These are phyloP conservation scores for Gaertneriomyces sp. DNA, from an alignment of 192 early-diverging fungal genomes.

Conservation along the genomic window DNA sequence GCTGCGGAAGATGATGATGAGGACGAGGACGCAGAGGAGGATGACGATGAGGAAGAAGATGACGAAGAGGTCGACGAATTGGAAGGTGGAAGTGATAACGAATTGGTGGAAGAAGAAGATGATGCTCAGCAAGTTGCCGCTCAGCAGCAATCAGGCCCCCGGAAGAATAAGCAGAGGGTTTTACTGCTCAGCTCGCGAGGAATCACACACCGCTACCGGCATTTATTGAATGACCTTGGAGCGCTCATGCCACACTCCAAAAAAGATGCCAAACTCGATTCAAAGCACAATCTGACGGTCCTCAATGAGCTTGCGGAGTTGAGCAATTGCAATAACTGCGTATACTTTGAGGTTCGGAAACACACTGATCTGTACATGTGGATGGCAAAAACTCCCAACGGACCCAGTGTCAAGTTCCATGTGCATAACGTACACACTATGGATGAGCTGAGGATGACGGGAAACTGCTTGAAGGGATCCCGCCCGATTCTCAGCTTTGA, in stretches of 20 bases:
- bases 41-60: conserved; percentile 29
- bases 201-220: conserved; percentile 80
- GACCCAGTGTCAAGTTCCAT: conserved; percentile 90
- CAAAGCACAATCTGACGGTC: conserved; percentile 79
- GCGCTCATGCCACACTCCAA: conserved; percentile 89
- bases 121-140: conserved; percentile 8
- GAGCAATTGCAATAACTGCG: conserved; percentile 96
- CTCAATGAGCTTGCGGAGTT: conserved; percentile 95
- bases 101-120: conserved; percentile 13
- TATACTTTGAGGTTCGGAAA: conserved; percentile 94
- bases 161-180: conserved; percentile 85
- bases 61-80: conserved; percentile 15
- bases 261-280: conserved; percentile 92
- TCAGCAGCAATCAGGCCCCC: background rate
- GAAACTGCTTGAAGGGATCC: conserved; percentile 96
- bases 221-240: conserved; percentile 85
- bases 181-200: conserved; percentile 86
- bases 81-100: background rate
- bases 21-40: conserved; percentile 20
- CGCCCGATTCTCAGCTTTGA: conserved; percentile 95
- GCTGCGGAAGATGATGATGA: conserved; percentile 9
- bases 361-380: conserved; percentile 93
- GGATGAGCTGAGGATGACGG: conserved; percentile 98
- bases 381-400: conserved; percentile 91
- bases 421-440: conserved; percentile 98